Base-by-base conservation (phyloP, 2,329 filamentous ascomycete genomes). In the Boeremia lycopersici region DNA sequence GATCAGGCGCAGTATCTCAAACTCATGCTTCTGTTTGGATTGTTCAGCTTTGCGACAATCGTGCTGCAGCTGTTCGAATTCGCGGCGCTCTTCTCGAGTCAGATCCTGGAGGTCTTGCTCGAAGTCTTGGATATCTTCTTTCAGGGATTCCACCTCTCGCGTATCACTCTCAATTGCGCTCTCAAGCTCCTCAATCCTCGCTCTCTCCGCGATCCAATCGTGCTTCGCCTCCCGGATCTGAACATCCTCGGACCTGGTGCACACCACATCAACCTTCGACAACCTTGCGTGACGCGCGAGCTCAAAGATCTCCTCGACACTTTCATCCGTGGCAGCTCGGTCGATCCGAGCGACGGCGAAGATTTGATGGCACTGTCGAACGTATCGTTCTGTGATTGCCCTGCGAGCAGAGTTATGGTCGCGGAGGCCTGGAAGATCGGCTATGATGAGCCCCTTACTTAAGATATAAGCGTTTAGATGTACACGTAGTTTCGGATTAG, bases 361-460 rank as follows among this genome's bases (percentile, higher is more conserved):
- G 3, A 82, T 79, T 51, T 81, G 79, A 47, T 83, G 61, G 48
- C 80, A 82, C 28, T 76, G 34, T 1, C 76, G 59, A 0, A 82
- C 40, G 48, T 81, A 81, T 0, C 75, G 71, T 51, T 82, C 79
- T 0, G 80, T 80, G 13, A 81, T 76, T 19, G 63, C 68, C 30
- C 71, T 64, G 3, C 80, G 72, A 10, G 79, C 79, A 3, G 74
- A 68, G 57, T 82, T 82, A 25, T 76, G 49, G 61, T 82, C 80
- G 0, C 77, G 78, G 8, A 82, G 75, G 0, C 80, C 79, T 25
- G 80, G 80, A 15, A 83, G 73, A 53, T 83, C 80, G 0, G 79
- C 79, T 6, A 83, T 71, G 4, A 82, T 63, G 1, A 82, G 70
- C 0, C 80, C 81, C 48, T 76, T 78, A 51, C 78, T 80, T 8